Base-by-base conservation (phyloP, 192 early-diverging fungal species). In the Cetraspora pellucida region DNA sequence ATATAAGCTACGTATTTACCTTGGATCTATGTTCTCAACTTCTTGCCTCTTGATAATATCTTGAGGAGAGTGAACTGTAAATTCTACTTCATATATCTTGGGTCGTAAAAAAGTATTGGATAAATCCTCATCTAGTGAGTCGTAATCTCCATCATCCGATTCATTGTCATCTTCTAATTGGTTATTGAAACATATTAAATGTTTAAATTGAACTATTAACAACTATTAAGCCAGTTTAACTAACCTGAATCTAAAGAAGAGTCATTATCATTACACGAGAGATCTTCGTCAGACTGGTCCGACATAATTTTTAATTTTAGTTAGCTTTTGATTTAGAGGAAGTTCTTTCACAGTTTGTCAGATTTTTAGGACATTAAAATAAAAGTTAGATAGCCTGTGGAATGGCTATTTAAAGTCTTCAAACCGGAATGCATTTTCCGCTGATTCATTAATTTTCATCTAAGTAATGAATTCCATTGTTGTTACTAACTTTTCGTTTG, bases 21-120 rank as follows among this genome's bases (percentile, higher is more conserved):
- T 70, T 74, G 59, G 66, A 65, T 95, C 91, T 57, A 55, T 80
- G n/a, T 92, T 85, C 79, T 94, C 93, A 61, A 79, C 77, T 7
- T 81, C 79, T 71, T 96, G 95, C 61, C 86, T 85, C 16, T 75
- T 78, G 23, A 86, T 52, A 37, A 95, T 91, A 28, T 91, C 90
- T 23, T 77, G 45, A 10, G 81, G 79, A 19, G 87, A 85, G 71
- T 90, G 87, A 75, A 91, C 88, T 27, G 79, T 82, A 75, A 86
- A 95, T 61, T 93, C 94, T 17, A 95, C 91, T 77, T 94, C 83
- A 80, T 92, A 94, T n/a, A 77, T 81, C 74, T 88, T 88, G 88
- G 43, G 86, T 86, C 16, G 78, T 84, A 77, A 91, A 92, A 0
- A 77, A 86, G 47, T 84, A 77, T 52, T 89, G 89, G 23, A 82